Base-by-base conservation (phyloP, 2,329 filamentous ascomycete genomes). In the Xylaria arbuscula region DNA sequence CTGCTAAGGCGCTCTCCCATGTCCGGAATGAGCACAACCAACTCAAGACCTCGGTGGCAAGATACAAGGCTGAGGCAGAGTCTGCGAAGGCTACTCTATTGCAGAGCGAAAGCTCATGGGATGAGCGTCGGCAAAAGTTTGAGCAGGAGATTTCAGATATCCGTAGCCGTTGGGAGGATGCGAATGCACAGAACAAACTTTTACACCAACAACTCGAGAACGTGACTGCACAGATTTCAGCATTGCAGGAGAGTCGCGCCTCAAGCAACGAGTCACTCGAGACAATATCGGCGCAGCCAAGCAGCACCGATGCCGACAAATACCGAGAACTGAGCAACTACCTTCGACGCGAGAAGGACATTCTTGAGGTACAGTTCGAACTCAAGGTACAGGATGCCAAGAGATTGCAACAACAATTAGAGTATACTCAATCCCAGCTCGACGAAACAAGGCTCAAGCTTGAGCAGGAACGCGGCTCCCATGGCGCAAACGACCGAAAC, bases 311-410 rank as follows among this genome's bases (percentile, higher is more conserved):
- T 48, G 83, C 90, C 10, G 92, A 93, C 72, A 93, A 92, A 62
- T 87, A 97, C 10, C 92, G 96, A 70, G 95, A 98, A 76, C 88
- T 99, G 65, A 97, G 97, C 81, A 92, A 89, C 70, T 99, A 96
- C 79, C 84, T 99, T 69, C 91, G 95, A 54, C 92, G 93, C 50
- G 97, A 99, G 81, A 99, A 98, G 84, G 96, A 98, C 78, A 98
- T 99, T 72, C 87, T 98, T 9, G 95, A 99, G 74, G 93, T 98
- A n/a, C 95, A 98, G 76, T 92, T 94, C 75, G 94, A 98, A 74
- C 85, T 98, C 53, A 94, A 95, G 75, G 86, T 90, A 0, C 93
- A 97, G 75, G 96, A 99, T 80, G 87, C 89, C 62, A 97, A 97
- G 81, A 90, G 96, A 62, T 82, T 98, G 50, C 93, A 95, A 76